These are phyloP conservation scores for Vigna trinervia DNA, from an alignment of 306 rosid genomes.

Conservation along the genomic window DNA sequence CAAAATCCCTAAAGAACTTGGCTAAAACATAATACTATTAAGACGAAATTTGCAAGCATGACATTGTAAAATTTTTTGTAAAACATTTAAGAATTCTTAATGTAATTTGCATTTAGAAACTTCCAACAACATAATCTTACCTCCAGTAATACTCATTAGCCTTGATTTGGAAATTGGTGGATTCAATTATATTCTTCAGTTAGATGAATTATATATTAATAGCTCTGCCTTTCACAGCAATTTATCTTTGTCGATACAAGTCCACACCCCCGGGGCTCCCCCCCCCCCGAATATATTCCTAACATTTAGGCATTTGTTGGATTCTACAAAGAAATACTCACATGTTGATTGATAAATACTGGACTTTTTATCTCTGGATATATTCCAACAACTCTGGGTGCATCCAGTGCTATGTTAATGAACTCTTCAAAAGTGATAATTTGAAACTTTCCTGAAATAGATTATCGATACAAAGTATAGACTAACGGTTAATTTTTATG, in stretches of 20 bases:
- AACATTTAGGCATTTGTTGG: constrained; percentile 26
- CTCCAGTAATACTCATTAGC: constrained; percentile 15
- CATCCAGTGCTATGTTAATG: constrained; percentile 82
- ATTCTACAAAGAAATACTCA: constrained; percentile 59
- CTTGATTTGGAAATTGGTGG: constrained; percentile 2
- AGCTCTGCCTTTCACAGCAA: background rate
- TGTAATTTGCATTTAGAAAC: constrained; percentile 4
- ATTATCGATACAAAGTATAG: constrained; percentile 39
- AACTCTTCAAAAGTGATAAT: constrained; percentile 91
- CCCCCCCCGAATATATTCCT: background rate
- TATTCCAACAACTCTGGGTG: constrained; percentile 92
- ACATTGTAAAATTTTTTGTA: constrained; percentile 15
- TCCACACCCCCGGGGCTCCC: too few relatives aligned
- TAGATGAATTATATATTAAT: background rate
- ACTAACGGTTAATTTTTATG: background rate
- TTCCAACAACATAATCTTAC: constrained; percentile 15
- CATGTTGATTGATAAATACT: constrained; percentile 78
- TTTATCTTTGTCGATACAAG: background rate
- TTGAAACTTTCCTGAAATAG: constrained; percentile 68
- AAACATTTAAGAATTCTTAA: constrained; percentile 27
- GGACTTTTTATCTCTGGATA: constrained; percentile 96
- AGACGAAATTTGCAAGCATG: constrained; percentile 25
- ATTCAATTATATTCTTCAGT: constrained; percentile 7
- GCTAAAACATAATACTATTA: background rate
- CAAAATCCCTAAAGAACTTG: background rate